Evolutionary conservation across 148 eudicot species (phyloP).

Genomic region (Heliosperma pusillum): DNA sequence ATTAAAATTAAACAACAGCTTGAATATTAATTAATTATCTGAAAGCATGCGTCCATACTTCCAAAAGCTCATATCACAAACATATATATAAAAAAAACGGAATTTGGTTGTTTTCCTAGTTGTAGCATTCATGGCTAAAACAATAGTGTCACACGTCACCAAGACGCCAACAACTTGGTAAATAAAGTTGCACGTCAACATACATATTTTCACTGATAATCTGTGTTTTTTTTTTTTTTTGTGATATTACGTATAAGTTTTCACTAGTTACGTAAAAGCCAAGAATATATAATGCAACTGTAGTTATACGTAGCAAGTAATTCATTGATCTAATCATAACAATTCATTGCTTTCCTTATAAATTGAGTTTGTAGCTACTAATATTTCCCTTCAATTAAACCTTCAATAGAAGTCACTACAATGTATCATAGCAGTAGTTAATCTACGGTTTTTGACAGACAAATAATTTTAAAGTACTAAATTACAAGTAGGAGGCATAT

Average conservation of each 20-base stretch:
- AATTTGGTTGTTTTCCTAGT: too few species aligned
- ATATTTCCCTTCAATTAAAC: conserved; percentile 13
- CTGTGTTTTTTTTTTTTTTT: too few species aligned
- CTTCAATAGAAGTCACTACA: not conserved
- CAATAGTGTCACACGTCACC: conserved; percentile 8
- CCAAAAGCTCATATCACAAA: not conserved
- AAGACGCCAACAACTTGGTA: conserved; percentile 13
- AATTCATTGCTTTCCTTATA: conserved; percentile 13
- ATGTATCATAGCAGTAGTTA: not conserved
- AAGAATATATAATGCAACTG: conserved; percentile 12
- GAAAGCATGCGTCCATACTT: conserved; percentile 14
- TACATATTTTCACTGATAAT: not conserved
- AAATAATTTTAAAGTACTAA: not conserved
- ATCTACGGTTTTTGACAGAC: not conserved
- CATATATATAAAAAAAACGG: too few species aligned
- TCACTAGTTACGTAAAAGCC: conserved; percentile 16
- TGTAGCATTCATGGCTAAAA: conserved; percentile 8
- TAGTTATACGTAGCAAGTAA: not conserved
- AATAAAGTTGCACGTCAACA: conserved; percentile 7
- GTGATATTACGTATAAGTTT: too few species aligned
- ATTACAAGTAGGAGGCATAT: conserved; percentile 5
- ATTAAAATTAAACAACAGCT: too few species aligned
- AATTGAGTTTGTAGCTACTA: not conserved
- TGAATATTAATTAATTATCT: not conserved
- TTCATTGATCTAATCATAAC: conserved; percentile 6